Percentiles rank a stretch among this genome's conserved stretches.
Conservation (phyloP, 2,329 filamentous ascomycete species). For the Passalora sequoiae region DNA sequence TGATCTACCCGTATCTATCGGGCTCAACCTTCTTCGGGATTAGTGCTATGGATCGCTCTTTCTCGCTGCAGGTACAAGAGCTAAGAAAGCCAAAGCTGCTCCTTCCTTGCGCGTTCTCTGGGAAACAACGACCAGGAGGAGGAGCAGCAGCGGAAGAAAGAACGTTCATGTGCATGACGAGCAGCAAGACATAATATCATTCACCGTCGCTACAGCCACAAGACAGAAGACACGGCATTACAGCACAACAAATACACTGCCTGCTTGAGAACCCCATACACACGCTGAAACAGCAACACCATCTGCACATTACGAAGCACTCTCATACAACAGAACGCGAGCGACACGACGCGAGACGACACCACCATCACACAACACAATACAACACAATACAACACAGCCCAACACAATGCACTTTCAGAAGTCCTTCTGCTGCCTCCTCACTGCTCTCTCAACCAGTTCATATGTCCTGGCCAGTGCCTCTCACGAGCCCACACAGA, state of each 20-base stretch:
- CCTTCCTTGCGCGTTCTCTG: background rate
- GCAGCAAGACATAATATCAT: background rate
- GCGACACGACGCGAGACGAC: too few species aligned
- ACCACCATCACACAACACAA: background rate
- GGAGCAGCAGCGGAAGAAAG: too few species aligned
- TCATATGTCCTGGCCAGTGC: slow-evolving; percentile 9
- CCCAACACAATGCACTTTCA: slow-evolving; percentile 1
- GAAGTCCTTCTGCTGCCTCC: slow-evolving; percentile 7
- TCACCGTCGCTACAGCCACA: too few species aligned
- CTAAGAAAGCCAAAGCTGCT: background rate
- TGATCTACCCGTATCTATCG: background rate
- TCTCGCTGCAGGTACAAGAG: background rate
- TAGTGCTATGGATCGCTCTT: too few species aligned
- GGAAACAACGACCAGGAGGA: background rate
- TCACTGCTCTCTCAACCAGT: slow-evolving; percentile 10
- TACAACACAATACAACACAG: background rate
- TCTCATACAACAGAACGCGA: too few species aligned
- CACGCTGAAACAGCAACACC: background rate
- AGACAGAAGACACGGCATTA: too few species aligned
- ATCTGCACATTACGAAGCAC: slow-evolving; percentile 2
- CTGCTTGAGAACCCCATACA: background rate
- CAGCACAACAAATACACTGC: background rate
- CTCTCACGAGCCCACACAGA: background rate
- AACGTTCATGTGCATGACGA: background rate
- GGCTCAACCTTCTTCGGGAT: background rate